Conservation (phyloP, 345 rosid genomes). For the Dipteronia dyeriana region DNA sequence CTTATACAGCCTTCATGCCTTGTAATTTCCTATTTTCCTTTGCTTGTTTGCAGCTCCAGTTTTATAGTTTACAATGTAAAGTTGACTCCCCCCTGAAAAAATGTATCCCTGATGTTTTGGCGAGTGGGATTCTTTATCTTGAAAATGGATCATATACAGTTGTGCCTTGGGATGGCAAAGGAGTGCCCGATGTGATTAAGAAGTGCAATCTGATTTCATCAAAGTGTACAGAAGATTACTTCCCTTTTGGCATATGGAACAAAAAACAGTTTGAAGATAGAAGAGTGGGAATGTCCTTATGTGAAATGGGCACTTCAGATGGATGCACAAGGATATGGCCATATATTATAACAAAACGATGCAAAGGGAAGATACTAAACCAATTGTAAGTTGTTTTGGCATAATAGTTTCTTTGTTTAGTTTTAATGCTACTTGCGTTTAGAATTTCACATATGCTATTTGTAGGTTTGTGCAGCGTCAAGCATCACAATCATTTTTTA, state of each 20-base stretch:
- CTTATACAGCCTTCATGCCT: not conserved
- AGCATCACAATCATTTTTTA: constrained; percentile 3
- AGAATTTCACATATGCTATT: constrained; percentile 11
- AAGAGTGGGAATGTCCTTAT: constrained; percentile 45
- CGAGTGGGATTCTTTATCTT: constrained; percentile 72
- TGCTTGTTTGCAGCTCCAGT: constrained; percentile 73
- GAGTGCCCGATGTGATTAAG: constrained; percentile 59
- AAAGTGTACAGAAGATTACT: constrained; percentile 41
- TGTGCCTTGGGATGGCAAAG: constrained; percentile 92
- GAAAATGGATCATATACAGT: constrained; percentile 64
- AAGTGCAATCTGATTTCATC: constrained; percentile 46
- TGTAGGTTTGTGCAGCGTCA: constrained; percentile 11
- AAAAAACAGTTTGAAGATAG: constrained; percentile 62
- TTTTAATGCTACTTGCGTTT: constrained; percentile 10
- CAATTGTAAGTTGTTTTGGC: constrained; percentile 59
- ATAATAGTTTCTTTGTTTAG: constrained; percentile 6
- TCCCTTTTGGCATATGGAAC: constrained; percentile 81
- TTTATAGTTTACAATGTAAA: constrained; percentile 52
- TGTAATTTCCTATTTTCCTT: constrained; percentile 27
- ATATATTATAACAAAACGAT: constrained; percentile 76
- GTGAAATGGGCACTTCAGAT: constrained; percentile 37
- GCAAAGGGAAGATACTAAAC: constrained; percentile 89
- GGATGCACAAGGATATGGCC: constrained; percentile 69
- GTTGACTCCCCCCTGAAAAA: constrained; percentile 59
- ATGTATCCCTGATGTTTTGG: constrained; percentile 71